Conservation (phyloP, 2,329 filamentous ascomycete species). For the Diplocarpon rosae region DNA sequence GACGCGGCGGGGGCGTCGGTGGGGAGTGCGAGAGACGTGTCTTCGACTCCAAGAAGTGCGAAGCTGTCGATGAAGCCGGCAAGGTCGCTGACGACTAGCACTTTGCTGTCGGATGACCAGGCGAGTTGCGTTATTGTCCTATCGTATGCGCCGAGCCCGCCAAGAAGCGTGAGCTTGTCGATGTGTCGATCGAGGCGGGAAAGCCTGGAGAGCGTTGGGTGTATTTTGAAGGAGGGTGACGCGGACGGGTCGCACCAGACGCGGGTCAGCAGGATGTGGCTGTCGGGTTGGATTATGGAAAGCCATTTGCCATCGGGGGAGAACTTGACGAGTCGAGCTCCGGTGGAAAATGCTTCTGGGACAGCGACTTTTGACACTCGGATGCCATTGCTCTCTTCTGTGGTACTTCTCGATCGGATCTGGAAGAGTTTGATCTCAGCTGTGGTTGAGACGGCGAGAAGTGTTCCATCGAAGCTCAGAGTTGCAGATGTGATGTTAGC, state of each 20-base stretch:
- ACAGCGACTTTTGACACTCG: conserved; percentile 61
- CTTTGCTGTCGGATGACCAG: conserved; percentile 71
- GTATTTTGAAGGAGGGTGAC: conserved; percentile 32
- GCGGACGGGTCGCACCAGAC: conserved; percentile 29
- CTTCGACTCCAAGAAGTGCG: conserved; percentile 52
- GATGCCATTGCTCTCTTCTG: conserved; percentile 45
- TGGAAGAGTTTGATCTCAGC: conserved; percentile 69
- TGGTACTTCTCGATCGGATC: conserved; percentile 41
- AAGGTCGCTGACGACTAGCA: conserved; percentile 71
- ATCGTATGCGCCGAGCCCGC: conserved; percentile 65
- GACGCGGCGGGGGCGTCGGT: conserved; percentile 29
- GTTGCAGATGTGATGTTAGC: conserved; percentile 70
- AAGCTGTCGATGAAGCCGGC: conserved; percentile 83
- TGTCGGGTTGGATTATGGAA: conserved; percentile 50
- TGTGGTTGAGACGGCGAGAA: conserved; percentile 67
- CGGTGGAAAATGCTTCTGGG: conserved; percentile 45
- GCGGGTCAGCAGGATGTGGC: conserved; percentile 42
- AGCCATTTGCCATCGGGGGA: conserved; percentile 64
- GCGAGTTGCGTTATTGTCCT: conserved; percentile 61
- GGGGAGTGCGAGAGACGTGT: conserved; percentile 31
- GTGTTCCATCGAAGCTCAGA: conserved; percentile 58
- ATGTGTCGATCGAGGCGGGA: conserved; percentile 42
- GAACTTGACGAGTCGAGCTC: conserved; percentile 59
- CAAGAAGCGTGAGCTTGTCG: conserved; percentile 45
- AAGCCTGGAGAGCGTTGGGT: conserved; percentile 36